These are phyloP conservation scores for Globisporangium uncinulatum DNA, from an alignment of 352 stramenopile genomes.

Conservation along the genomic window DNA sequence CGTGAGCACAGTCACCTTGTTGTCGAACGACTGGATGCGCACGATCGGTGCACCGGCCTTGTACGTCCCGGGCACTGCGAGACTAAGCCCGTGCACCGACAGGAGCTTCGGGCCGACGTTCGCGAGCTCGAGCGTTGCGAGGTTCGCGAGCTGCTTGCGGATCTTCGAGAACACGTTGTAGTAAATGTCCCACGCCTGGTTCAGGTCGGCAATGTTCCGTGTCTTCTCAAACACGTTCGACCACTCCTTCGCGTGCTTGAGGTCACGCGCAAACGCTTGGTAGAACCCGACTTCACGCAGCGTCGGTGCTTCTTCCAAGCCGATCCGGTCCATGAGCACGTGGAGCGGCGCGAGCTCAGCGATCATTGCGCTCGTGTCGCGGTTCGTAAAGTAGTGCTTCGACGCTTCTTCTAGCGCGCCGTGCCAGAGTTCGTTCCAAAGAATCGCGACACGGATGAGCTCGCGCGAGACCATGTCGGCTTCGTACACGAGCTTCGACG, in stretches of 20 bases:
- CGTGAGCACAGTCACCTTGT: conserved; percentile 95
- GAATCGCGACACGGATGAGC: conserved; percentile 98
- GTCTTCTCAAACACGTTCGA: conserved; percentile 75
- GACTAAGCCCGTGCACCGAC: conserved; percentile 90
- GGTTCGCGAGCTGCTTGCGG: conserved; percentile 89
- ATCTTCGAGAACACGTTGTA: conserved; percentile 97
- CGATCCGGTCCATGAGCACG: conserved; percentile 77
- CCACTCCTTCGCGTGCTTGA: conserved; percentile 85
- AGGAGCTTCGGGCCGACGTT: conserved; percentile 97
- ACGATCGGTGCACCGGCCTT: conserved; percentile 82
- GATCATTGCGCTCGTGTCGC: conserved; percentile 96
- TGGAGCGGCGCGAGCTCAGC: conserved; percentile 95
- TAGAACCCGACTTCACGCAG: conserved; percentile 82
- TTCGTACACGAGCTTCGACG: conserved; percentile 95
- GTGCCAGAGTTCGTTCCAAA: conserved; percentile 99
- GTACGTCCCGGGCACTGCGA: conserved; percentile 95
- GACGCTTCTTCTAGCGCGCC: conserved; percentile 97
- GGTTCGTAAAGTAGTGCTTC: conserved; percentile 96
- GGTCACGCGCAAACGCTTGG: conserved; percentile 91
- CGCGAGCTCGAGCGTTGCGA: conserved; percentile 96
- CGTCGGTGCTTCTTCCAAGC: conserved; percentile 71
- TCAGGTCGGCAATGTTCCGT: conserved; percentile 77
- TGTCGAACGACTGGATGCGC: conserved; percentile 91
- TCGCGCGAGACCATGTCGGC: conserved; percentile 94
- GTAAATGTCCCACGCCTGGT: conserved; percentile 98